These are phyloP conservation scores for Pascua sp. DNA, from an alignment of 1,284 basidiomycete species.

Conservation along the genomic window DNA sequence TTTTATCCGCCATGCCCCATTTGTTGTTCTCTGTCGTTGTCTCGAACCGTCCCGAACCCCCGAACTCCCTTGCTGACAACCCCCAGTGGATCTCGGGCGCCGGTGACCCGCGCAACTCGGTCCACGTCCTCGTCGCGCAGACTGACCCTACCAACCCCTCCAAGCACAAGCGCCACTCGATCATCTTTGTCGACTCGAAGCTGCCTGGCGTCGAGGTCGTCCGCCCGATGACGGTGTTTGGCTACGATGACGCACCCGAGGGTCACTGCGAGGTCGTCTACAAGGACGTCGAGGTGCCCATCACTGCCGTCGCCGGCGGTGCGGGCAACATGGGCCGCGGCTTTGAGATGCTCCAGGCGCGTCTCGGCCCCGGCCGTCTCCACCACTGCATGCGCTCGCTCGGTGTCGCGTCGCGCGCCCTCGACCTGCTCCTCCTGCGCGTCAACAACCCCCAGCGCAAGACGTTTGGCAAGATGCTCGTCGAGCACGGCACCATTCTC, in stretches of 20 bases:
- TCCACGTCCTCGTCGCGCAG: constrained; percentile 83
- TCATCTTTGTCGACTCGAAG: constrained; percentile 87
- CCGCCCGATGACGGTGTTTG: constrained; percentile 87
- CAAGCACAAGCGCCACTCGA: constrained; percentile 78
- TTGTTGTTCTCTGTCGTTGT: too few relatives aligned
- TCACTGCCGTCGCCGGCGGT: constrained; percentile 65
- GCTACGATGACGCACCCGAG: constrained; percentile 91
- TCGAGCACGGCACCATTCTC: constrained; percentile 87
- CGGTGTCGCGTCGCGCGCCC: constrained; percentile 76
- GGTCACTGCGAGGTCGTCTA: constrained; percentile 95
- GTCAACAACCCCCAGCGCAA: constrained; percentile 85
- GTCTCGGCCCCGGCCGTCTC: constrained; percentile 91
- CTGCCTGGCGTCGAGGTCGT: constrained; percentile 83
- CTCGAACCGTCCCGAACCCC: not conserved
- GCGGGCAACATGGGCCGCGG: constrained; percentile 72
- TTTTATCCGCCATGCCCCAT: too few relatives aligned
- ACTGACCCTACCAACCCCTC: constrained; percentile 46
- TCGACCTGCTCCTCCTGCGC: constrained; percentile 85
- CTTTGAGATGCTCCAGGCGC: constrained; percentile 97
- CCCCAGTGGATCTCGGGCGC: constrained; percentile 88
- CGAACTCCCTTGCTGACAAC: not conserved
- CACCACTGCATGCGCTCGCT: constrained; percentile 99
- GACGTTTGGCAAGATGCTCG: constrained; percentile 89
- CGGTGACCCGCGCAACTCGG: constrained; percentile 80
- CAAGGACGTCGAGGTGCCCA: constrained; percentile 77